phyloP scores from a whole-genome alignment of 75 land plant species.

The Picea sitchensis region DNA sequence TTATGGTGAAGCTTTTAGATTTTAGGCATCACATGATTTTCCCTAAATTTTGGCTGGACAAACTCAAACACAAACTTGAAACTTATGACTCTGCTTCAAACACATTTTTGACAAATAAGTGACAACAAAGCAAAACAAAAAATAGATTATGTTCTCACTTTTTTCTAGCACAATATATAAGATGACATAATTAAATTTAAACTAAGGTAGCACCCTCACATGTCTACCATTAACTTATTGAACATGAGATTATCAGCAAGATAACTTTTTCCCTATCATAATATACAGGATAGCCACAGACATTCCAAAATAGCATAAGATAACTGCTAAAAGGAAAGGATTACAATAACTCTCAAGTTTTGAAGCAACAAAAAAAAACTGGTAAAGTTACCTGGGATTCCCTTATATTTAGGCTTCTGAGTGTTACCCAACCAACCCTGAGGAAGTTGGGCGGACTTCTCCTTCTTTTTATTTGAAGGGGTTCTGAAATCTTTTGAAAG shows the following conservation, averaged over 20 bases:
- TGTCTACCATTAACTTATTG: not conserved
- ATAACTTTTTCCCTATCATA: not conserved
- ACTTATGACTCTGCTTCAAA: not conserved
- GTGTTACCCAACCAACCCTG: conserved; percentile 35
- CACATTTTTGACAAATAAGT: not conserved
- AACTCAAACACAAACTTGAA: not conserved
- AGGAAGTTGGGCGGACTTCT: conserved; percentile 19
- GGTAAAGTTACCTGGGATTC: conserved; percentile 40
- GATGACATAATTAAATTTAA: not conserved
- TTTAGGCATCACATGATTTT: not conserved
- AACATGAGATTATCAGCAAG: not conserved
- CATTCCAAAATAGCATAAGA: not conserved
- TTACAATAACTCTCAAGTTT: not conserved
- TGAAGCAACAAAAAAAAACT: not conserved
- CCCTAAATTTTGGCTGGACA: not conserved
- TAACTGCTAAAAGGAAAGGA: not conserved
- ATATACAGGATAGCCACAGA: too few relatives aligned
- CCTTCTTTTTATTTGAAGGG: conserved; percentile 26
- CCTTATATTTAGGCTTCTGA: conserved; percentile 24
- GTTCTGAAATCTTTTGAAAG: conserved; percentile 46
- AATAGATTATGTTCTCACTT: not conserved
- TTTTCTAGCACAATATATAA: not conserved
- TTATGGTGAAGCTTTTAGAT: not conserved
- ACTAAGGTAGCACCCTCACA: not conserved
- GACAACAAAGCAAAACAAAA: not conserved